Base-by-base conservation (phyloP, 805 yeast species). In the Schwanniomyces polymorphus region DNA sequence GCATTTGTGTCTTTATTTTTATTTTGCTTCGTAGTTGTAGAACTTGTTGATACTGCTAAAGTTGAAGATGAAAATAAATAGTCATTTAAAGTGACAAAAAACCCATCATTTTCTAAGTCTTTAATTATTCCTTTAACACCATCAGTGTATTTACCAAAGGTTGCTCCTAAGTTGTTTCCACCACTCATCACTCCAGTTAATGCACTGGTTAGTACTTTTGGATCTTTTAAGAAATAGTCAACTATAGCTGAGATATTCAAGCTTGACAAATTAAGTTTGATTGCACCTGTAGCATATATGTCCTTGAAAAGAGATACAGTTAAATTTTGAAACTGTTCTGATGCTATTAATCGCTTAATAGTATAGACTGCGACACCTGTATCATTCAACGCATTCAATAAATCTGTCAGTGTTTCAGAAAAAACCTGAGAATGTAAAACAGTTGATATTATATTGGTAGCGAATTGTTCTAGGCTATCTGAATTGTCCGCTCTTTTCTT, bases 351-450 rank as follows among this genome's bases (percentile, higher is more conserved):
- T 34, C 64, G 50, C 54, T 73, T 70, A n/a, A 67, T 55, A 9
- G 65, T 60, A 53, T 70, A 67, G 9, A 70, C 69, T 14, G 63
- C 67, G 41, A 73, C 58, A 11, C 72, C 74, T 5, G 78, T 72
- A 49, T 71, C 68, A 57, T 73, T 73, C 46, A 73, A 61, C 8
- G 76, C 73, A 38, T 58, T 53, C 33, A 67, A 52, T 9, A 58
- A 46, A 37, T 60, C 70, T n/a, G 50, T 50, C 42, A 66, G 59
- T n/a, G 59, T 54, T 27, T 55, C 47, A 31, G 53, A 51, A 27
- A 70, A 60, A 6, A 65, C 27, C 18, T 53, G 46, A 1, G 76
- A 70, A 28, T 54, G 45, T 43, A 73, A 57, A 23, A 68, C 50
- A 1, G 65, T 43, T 7, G 62, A 57, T 16, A 59, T 59, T 14